phyloP scores from a whole-genome alignment of 1,284 basidiomycete species.

The Lentinula novae-zelandiae region DNA sequence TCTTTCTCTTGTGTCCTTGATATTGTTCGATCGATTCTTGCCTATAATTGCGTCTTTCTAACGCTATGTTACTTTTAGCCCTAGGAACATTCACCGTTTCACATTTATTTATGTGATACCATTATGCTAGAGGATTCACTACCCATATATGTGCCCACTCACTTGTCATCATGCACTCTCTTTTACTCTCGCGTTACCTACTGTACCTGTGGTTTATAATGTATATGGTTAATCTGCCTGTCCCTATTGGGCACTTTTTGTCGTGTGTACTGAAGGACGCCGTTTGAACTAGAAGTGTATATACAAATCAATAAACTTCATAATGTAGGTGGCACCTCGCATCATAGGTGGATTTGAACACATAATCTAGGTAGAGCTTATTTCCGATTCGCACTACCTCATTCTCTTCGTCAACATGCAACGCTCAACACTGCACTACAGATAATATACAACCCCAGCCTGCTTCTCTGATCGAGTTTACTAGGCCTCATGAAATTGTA shows the following conservation, averaged over 20 bases:
- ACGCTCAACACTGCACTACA: too few relatives aligned
- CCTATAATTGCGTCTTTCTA: background rate
- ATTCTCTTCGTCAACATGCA: too few relatives aligned
- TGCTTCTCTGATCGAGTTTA: too few relatives aligned
- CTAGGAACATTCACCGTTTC: background rate
- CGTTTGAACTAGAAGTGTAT: background rate
- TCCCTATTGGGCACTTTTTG: background rate
- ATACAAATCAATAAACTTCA: background rate
- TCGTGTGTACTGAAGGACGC: background rate
- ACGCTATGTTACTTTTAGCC: background rate
- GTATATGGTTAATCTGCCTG: slow-evolving; percentile 1
- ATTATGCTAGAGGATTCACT: slow-evolving; percentile 7
- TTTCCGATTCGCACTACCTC: too few relatives aligned
- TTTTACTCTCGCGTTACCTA: slow-evolving; percentile 3
- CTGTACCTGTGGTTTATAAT: slow-evolving; percentile 6
- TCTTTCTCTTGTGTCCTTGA: slow-evolving; percentile 2
- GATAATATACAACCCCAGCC: background rate
- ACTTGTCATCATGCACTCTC: slow-evolving; percentile 4
- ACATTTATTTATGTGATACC: slow-evolving; percentile 9
- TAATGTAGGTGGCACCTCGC: too few relatives aligned
- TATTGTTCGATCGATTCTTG: background rate
- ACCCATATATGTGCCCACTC: slow-evolving; percentile 3
- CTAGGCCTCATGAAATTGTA: too few relatives aligned
- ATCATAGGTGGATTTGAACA: too few relatives aligned
- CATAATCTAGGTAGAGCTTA: too few relatives aligned